These are phyloP conservation scores for Alternaria brassicicola DNA, from an alignment of 2,329 filamentous ascomycete species.

Conservation along the genomic window DNA sequence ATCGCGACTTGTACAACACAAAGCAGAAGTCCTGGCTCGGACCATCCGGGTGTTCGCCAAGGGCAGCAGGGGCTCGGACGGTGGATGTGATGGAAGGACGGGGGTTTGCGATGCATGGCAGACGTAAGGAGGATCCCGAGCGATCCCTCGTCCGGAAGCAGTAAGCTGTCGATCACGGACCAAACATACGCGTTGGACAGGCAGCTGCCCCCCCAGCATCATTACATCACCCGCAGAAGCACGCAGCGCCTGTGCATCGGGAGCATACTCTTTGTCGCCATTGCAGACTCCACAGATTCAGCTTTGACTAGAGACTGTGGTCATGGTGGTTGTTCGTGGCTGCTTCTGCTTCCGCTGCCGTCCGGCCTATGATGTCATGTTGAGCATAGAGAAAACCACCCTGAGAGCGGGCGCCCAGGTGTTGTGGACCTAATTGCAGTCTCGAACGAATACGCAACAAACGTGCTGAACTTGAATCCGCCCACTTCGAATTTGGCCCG, in stretches of 20 bases:
- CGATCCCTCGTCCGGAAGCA: conserved; percentile 8
- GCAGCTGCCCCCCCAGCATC: neutral
- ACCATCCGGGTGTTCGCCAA: neutral
- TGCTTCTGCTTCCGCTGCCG: neutral
- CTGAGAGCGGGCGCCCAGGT: neutral
- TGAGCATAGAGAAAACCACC: conserved; percentile 1
- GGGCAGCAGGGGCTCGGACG: neutral
- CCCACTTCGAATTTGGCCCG: neutral
- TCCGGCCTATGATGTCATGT: conserved; percentile 8
- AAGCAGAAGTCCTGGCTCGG: neutral
- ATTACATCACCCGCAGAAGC: neutral
- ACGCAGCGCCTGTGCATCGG: neutral
- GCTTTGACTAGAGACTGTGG: neutral
- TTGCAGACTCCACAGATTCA: neutral
- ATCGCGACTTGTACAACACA: neutral
- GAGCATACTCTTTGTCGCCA: neutral
- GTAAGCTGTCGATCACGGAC: conserved; percentile 8
- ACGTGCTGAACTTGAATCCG: neutral
- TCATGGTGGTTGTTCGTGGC: neutral
- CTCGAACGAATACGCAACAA: conserved; percentile 3
- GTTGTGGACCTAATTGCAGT: neutral
- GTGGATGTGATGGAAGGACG: neutral
- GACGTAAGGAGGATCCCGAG: conserved; percentile 2
- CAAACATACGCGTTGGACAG: neutral
- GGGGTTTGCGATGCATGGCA: neutral